These are phyloP conservation scores for Polychytrium aggregatum DNA, from an alignment of 192 early-diverging fungal species.

Conservation along the genomic window DNA sequence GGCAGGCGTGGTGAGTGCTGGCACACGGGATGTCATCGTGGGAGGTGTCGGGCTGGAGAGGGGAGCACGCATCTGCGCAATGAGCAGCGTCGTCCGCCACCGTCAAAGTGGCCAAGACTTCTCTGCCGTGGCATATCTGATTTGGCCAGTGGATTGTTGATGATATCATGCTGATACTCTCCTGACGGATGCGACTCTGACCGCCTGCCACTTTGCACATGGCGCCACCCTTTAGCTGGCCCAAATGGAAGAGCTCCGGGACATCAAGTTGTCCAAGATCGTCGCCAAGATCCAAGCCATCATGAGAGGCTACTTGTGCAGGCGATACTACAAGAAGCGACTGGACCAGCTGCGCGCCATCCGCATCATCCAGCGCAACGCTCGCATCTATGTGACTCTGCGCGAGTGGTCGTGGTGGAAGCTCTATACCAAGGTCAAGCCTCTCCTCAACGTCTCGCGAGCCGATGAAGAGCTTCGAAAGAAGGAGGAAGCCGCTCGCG, in stretches of 20 bases:
- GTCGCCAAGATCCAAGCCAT: conserved; percentile 79
- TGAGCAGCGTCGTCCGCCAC: too few relatives aligned
- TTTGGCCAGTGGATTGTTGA: not conserved
- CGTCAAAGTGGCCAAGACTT: too few relatives aligned
- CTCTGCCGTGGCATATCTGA: conserved; percentile 1
- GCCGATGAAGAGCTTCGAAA: conserved; percentile 70
- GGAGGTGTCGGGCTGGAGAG: too few relatives aligned
- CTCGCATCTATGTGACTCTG: conserved; percentile 76
- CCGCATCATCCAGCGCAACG: conserved; percentile 87
- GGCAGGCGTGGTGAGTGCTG: conserved; percentile 65
- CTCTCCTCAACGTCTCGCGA: conserved; percentile 69
- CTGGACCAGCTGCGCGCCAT: conserved; percentile 78
- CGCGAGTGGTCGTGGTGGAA: conserved; percentile 96
- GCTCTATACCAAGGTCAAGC: conserved; percentile 86
- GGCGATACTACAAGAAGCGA: conserved; percentile 51
- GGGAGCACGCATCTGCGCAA: too few relatives aligned
- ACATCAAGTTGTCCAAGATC: conserved; percentile 69
- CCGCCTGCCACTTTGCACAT: too few relatives aligned
- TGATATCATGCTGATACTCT: too few relatives aligned
- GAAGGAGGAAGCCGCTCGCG: conserved; percentile 56
- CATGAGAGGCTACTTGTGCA: conserved; percentile 73
- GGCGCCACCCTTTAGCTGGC: conserved; percentile 53
- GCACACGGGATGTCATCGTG: too few relatives aligned
- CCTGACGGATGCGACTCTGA: too few relatives aligned
- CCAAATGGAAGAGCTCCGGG: conserved; percentile 85